Evolutionary conservation across 2,329 filamentous ascomycete genomes (phyloP).

Genomic region (Phoma sp.): DNA sequence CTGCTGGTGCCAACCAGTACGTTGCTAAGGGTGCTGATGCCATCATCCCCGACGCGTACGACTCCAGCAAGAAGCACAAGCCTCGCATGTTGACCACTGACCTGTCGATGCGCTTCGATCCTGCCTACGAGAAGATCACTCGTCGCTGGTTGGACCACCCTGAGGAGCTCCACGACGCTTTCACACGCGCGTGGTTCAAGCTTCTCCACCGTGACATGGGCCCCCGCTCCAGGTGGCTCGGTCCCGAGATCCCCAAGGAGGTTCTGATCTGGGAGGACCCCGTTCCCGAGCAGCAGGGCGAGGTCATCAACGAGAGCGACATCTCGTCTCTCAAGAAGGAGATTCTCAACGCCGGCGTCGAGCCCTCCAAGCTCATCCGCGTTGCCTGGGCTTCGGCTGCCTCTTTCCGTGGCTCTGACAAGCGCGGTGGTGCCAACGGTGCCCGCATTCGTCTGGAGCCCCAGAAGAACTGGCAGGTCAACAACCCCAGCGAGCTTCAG

Average conservation of each 20-base stretch:
- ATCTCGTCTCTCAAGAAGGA: conserved; percentile 70
- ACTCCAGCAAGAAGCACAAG: conserved; percentile 72
- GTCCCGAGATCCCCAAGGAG: conserved; percentile 75
- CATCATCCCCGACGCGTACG: conserved; percentile 74
- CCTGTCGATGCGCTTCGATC: conserved; percentile 73
- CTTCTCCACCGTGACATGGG: conserved; percentile 81
- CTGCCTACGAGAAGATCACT: conserved; percentile 76
- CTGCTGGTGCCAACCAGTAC: conserved; percentile 79
- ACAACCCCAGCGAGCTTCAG: conserved; percentile 71
- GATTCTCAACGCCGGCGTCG: conserved; percentile 68
- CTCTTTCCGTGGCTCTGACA: conserved; percentile 66
- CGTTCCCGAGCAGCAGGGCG: conserved; percentile 64
- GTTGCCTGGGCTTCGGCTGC: conserved; percentile 47
- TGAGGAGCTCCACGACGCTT: conserved; percentile 71
- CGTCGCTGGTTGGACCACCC: conserved; percentile 72
- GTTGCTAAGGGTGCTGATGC: conserved; percentile 70
- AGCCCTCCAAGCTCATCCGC: conserved; percentile 66
- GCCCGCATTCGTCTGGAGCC: conserved; percentile 76
- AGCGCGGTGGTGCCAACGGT: conserved; percentile 83
- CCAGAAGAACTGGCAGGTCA: conserved; percentile 74
- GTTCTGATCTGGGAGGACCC: conserved; percentile 77
- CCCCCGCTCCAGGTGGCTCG: conserved; percentile 71
- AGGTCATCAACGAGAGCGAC: conserved; percentile 67
- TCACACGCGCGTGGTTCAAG: conserved; percentile 82
- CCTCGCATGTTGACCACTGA: conserved; percentile 81